Evolutionary conservation across 495 filamentous ascomycete genomes (phyloP).

Genomic region (Xylaria sp.): DNA sequence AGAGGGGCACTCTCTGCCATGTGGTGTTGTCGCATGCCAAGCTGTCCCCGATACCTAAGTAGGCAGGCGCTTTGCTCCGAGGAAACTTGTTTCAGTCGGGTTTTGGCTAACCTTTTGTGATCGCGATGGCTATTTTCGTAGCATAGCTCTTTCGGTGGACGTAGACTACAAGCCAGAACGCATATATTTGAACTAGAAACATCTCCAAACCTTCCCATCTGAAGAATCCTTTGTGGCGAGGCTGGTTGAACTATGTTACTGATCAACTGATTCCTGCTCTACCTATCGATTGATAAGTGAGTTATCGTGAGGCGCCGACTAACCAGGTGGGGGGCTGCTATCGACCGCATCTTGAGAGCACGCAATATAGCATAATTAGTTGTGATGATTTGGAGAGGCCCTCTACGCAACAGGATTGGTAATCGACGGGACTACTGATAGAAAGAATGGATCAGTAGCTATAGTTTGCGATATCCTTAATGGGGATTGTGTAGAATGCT

Average conservation of each 20-base stretch:
- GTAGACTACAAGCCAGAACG: neutral
- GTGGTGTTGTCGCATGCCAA: constrained; percentile 23
- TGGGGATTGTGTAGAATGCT: neutral
- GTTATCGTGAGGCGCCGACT: neutral
- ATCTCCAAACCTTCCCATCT: neutral
- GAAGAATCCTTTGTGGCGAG: neutral
- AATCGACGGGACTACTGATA: constrained; percentile 2
- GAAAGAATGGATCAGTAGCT: neutral
- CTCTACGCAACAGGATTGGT: constrained; percentile 10
- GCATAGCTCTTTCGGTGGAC: neutral
- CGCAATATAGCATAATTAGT: constrained; percentile 25
- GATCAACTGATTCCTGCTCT: neutral
- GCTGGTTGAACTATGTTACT: neutral
- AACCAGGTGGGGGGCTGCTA: neutral
- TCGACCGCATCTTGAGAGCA: neutral
- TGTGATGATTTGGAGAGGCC: constrained; percentile 4
- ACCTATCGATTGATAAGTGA: neutral
- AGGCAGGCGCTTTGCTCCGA: neutral
- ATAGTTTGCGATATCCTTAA: neutral
- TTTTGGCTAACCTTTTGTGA: constrained; percentile 7
- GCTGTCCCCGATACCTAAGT: constrained; percentile 16
- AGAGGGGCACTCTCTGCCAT: constrained; percentile 8
- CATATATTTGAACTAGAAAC: neutral
- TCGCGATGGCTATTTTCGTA: neutral
- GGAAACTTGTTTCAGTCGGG: neutral